Evolutionary conservation across 1,139 yeast species (phyloP), one percentile per base, ranked within the genome.

Genomic region (Blastobotrys malaysiensis): DNA sequence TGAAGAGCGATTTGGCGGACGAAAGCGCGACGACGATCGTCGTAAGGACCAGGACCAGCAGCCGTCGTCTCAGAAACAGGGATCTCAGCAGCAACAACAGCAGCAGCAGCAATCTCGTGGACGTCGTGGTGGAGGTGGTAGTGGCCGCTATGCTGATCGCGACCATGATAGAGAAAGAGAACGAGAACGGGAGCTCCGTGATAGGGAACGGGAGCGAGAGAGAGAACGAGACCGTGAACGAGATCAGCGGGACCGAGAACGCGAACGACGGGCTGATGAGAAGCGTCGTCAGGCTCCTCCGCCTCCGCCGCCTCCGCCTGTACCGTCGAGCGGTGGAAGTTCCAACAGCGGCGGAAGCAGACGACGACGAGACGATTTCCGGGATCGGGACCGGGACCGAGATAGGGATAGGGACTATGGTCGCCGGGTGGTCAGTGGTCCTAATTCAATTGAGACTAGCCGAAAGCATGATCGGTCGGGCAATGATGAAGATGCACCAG

Each of bases 221-320:
- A 56, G 58, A 2, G 48, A 48, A 3, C 47, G 54, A 5, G 59
- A 54, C 4, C 50, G 55, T 9, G 59, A 56, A 18, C 54, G 57
- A 21, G 55, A 57, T 27, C 39, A 31, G 39, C 46, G 62, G 51
- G 59, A 59, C 50, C 49, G 68, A 52, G 57, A 52, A 51, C 46
- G 61, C 48, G 56, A 58, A 44, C 52, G 58, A 22, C 57, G 39
- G n/a, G 11, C 39, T 2, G 39, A 31, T 13, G 39, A 31, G 16
- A 31, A 31, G 39, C 39, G 39, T 3, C 39, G 39, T 13, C 39
- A 31, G 39, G 44, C 49, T 18, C 44, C 49, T 9, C 44, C 50
- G 19, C 45, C 45, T 7, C 45, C 50, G 2, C 31, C 45, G 31
- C 50, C 45, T 6, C 45, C 45, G 9, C 31, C 46, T 1, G 49